A percentile compares a stretch with the other conserved stretches of the same genome.
Evolutionary conservation across 257 asterid species (phyloP).

Genomic region (Galeopsis tetrahit): DNA sequence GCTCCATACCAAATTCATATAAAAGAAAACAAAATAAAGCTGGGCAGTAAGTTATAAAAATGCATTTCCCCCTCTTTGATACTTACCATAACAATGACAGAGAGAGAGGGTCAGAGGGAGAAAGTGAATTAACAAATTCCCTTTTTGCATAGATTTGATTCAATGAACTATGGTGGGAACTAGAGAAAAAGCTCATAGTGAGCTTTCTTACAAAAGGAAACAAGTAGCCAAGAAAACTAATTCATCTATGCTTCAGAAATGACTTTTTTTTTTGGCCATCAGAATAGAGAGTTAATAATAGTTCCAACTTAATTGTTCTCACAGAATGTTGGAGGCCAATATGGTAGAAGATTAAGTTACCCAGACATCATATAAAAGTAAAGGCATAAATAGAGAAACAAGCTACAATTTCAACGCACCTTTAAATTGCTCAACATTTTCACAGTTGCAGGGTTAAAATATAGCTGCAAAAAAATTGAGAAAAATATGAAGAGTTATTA

Average conservation of each 20-base stretch:
- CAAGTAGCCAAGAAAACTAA: constrained; percentile 23
- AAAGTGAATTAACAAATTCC: background rate
- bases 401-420: constrained; percentile 51
- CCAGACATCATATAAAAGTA: constrained; percentile 21
- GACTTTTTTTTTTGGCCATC: constrained; percentile 1
- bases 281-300: constrained; percentile 24
- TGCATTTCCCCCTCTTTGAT: background rate
- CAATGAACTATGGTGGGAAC: constrained; percentile 11
- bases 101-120: background rate
- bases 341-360: constrained; percentile 9
- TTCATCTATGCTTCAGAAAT: constrained; percentile 17
- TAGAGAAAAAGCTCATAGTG: constrained; percentile 17
- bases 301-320: constrained; percentile 18
- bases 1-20: background rate
- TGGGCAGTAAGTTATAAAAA: constrained; percentile 18
- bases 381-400: constrained; percentile 26
- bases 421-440: constrained; percentile 98
- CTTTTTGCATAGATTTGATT: constrained; percentile 11
- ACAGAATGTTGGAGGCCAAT: constrained; percentile 17
- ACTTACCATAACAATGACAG: constrained; percentile 13
- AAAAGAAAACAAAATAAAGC: constrained; percentile 19
- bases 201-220: constrained; percentile 11
- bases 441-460: constrained; percentile 95
- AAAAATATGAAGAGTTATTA: constrained; percentile 20
- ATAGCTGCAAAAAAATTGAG: constrained; percentile 57